Base-by-base conservation (phyloP, 345 rosid genomes). In the Arabidopsis suecica region DNA sequence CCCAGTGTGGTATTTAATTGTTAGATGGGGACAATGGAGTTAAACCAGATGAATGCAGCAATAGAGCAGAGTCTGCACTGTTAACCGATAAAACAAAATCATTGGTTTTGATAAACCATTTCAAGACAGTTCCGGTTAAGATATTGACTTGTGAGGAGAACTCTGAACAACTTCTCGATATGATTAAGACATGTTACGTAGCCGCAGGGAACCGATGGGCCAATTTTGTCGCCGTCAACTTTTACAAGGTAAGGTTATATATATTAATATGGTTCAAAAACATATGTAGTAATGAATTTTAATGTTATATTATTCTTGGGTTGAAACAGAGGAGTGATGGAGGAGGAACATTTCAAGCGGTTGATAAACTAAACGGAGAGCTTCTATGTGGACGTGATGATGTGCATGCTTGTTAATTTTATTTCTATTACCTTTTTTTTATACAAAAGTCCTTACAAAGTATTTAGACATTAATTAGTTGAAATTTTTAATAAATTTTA, bases 261-360 rank as follows among this genome's bases (percentile, higher is more conserved):
- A 54, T 9, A 45, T 8, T 0, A 50, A 16, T 7, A 14, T 12
- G 7, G 16, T 25, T 48, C 40, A 1, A 42, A 18, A 16, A 48
- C 10, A 16, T 14, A 13, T 6, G 6, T 3, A 6, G 20, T 66
- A 30, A 7, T 2, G 4, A 62, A 8, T 8, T 23, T 54, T 56
- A 14, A 2, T 12, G 3, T 53, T 56, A 2, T 16, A 4, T 3
- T 3, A 5, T 7, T 5, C 18, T 16, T 9, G 11, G 56, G 3
- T 61, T 34, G 59, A 10, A 54, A 69, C 65, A 87, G 87, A 85
- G 87, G 56, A 83, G 91, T 47, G 42, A 61, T 16, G 88, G 91
- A 69, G 91, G 89, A 65, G 88, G 89, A 74, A 82, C 83, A 70
- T 89, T 89, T 75, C 73, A 77, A 78, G 91, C 88, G 10, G 49